Evolutionary conservation across 2,329 filamentous ascomycete genomes (phyloP), one percentile per base, ranked within the genome.

Genomic region (Sphaerulina populicola): DNA sequence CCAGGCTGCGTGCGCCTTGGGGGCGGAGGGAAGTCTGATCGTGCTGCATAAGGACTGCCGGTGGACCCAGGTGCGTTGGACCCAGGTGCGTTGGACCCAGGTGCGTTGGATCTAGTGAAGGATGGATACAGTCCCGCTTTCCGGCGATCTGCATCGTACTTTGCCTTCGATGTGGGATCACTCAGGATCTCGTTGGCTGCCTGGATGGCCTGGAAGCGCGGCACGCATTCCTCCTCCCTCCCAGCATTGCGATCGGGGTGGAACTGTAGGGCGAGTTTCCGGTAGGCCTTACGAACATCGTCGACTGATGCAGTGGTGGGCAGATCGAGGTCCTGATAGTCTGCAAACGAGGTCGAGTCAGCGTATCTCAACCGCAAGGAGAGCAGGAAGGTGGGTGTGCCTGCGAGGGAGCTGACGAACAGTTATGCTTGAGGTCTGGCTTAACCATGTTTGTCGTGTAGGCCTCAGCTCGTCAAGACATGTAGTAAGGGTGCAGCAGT

Each of bases 201-300:
- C 68, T 94, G 87, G 44, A 95, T 94, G 44, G 83, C 79, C 67
- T 94, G 86, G 64, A 95, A 95, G 64, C 87, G 86, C 30, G 84
- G 76, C 58, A 86, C 87, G 64, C 85, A 85, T 64, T 91, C 87
- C 51, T 79, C 71, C 69, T 94, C 88, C 63, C 80, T 81, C 46
- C 89, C 89, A 9, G 85, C 87, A 64, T 95, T 94, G 53, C 89
- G 84, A 67, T 95, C 89, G 6, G 89, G 89, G 64, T 95, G 89
- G 63, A 86, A 94, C 68, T 86, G 86, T 42, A 94, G 74, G 43
- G 88, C 88, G 64, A 94, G 78, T 68, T 88, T 89, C 60, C 85
- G 80, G 69, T 89, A 95, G 63, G 90, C 85, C 69, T 85, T 93
- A 72, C 88, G 91, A 66, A 94, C 82, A 37, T 93, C 87, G 29